Base-by-base conservation (phyloP, 805 yeast genomes). In the Lipomyces kockii region DNA sequence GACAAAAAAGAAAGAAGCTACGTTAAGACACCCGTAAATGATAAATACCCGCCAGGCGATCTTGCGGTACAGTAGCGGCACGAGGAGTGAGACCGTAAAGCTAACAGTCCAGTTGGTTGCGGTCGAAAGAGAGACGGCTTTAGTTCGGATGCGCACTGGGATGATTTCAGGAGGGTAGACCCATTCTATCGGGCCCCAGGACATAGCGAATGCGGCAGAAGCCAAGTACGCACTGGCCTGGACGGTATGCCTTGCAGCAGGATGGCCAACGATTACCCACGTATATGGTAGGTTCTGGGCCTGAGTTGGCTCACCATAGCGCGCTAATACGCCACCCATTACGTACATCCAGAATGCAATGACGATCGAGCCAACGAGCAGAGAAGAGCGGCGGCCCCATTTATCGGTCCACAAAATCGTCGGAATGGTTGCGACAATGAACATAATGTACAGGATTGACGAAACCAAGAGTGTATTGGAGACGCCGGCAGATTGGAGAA, bases 51-150 rank as follows among this genome's bases (percentile, higher is more conserved):
- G 97, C 96, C 97, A 92, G 32, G 84, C 82, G 73, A 92, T 89
- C 5, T 78, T 64, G 72, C 89, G 87, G 63, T 92, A 82, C 35
- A 91, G 85, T 1, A 97, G 97, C 0, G 97, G 90, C 85, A 89
- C 85, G 78, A 90, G 93, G 11, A 46, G 25, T 3, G 97, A 97
- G 32, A 92, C 97, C 52, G 92, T 79, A 81, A 91, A 92, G 78
- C 93, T 92, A 81, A 90, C 91, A 6, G 90, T 83, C 98, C 98
- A 92, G 77, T 92, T 92, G 6, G 96, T 86, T 0, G 97, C 97
- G 0, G 97, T 92, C 0, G 97, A 89, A 69, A 91, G 80, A 1
- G 97, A 90, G 0, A 97, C 95, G 66, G 97, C 97, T 73, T 92
- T 90, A 2, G 97, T 91, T 63, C 97, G 84, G 9, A 92, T 91